Conservation (phyloP, 2,329 filamentous ascomycete genomes). For the Sporothrix dimorphospora region DNA sequence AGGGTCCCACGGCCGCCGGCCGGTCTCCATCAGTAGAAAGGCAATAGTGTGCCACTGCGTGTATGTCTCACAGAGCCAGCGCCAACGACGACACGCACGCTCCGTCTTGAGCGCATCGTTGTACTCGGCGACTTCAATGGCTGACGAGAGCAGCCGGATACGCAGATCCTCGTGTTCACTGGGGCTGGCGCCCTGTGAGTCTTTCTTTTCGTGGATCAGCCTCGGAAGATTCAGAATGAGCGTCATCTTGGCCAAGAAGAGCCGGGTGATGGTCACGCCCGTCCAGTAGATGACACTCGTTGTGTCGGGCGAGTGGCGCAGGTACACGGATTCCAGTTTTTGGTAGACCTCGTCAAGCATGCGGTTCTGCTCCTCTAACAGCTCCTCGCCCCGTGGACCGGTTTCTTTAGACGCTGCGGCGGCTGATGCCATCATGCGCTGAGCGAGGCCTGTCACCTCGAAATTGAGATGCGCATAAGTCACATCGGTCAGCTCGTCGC, state of each 20-base stretch:
- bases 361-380: slow-evolving; percentile 47
- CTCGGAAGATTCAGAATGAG: slow-evolving; percentile 76
- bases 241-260: slow-evolving; percentile 79
- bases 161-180: slow-evolving; percentile 42
- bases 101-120: slow-evolving; percentile 57
- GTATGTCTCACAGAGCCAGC: slow-evolving; percentile 62
- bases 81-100: slow-evolving; percentile 52
- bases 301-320: slow-evolving; percentile 44
- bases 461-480: slow-evolving; percentile 49
- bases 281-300: slow-evolving; percentile 46
- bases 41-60: slow-evolving; percentile 62
- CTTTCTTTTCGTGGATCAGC: slow-evolving; percentile 47
- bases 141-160: slow-evolving; percentile 52
- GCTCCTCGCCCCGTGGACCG: slow-evolving; percentile 25
- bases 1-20: slow-evolving; percentile 50
- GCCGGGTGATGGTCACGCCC: slow-evolving; percentile 50
- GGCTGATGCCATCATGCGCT: slow-evolving; percentile 44
- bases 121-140: slow-evolving; percentile 59
- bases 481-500: slow-evolving; percentile 57
- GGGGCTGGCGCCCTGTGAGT: not conserved
- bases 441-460: slow-evolving; percentile 43
- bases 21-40: slow-evolving; percentile 57
- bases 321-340: slow-evolving; percentile 48
- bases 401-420: slow-evolving; percentile 21
- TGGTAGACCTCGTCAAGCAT: slow-evolving; percentile 52